phyloP scores from a whole-genome alignment of 2,329 filamentous ascomycete genomes.

The Claviceps sp. region DNA sequence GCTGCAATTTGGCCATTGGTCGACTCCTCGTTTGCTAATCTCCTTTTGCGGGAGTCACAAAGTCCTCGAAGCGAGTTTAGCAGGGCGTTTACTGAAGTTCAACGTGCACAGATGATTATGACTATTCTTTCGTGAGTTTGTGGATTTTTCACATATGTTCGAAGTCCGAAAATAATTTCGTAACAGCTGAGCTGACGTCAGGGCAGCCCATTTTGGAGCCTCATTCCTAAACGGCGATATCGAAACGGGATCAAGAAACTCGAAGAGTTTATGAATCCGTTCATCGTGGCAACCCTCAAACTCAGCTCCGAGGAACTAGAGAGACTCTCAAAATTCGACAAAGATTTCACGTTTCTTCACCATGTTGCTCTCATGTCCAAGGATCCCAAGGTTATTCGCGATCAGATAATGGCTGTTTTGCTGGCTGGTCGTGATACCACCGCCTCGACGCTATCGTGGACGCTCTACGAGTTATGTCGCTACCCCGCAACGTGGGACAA shows the following conservation, averaged over 20 bases:
- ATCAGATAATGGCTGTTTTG: constrained; percentile 72
- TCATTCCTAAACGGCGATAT: constrained; percentile 55
- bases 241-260: constrained; percentile 50
- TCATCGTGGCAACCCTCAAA: constrained; percentile 59
- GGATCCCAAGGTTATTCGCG: constrained; percentile 57
- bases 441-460: constrained; percentile 67
- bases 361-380: constrained; percentile 71
- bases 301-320: constrained; percentile 57
- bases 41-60: not conserved
- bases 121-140: constrained; percentile 9
- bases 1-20: not conserved
- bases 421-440: constrained; percentile 83
- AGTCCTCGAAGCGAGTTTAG: constrained; percentile 52
- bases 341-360: constrained; percentile 74
- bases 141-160: not conserved
- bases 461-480: constrained; percentile 66
- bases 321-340: constrained; percentile 54
- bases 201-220: constrained; percentile 44
- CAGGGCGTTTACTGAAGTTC: constrained; percentile 69
- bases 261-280: constrained; percentile 63
- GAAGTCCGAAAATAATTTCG: not conserved
- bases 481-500: constrained; percentile 55
- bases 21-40: not conserved
- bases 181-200: not conserved
- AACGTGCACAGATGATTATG: constrained; percentile 45